Conservation (phyloP, 208 protist species). For the Trypanosoma theileri region DNA sequence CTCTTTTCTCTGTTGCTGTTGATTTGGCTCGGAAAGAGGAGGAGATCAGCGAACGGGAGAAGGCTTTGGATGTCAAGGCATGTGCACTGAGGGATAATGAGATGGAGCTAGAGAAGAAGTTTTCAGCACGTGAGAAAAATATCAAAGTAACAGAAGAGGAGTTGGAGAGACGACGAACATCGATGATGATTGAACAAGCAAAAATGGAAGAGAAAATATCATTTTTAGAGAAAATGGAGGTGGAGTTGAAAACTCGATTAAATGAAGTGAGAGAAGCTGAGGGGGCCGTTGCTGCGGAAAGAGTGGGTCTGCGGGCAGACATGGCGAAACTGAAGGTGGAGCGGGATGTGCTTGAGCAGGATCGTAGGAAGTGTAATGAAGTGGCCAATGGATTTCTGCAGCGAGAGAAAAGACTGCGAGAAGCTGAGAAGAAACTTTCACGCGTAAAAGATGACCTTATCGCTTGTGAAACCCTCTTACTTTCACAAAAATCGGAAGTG, state of each 20-base stretch:
- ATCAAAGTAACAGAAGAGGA: neutral
- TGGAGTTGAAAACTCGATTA: neutral
- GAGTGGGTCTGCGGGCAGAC: neutral
- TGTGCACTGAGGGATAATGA: neutral
- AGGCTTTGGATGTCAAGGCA: neutral
- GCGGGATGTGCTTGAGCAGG: slow-evolving; percentile 1
- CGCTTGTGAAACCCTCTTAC: slow-evolving; percentile 1
- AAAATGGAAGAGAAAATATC: slow-evolving; percentile 6
- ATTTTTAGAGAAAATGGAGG: neutral
- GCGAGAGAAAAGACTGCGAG: slow-evolving; percentile 9
- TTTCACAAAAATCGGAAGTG: too few species aligned
- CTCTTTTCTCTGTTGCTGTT: slow-evolving; percentile 16
- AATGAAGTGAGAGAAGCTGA: neutral
- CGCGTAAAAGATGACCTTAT: slow-evolving; percentile 12
- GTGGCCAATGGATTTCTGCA: neutral
- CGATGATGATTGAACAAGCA: neutral
- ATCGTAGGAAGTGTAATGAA: slow-evolving; percentile 1
- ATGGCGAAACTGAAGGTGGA: slow-evolving; percentile 6
- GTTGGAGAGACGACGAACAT: neutral
- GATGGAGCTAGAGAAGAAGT: neutral
- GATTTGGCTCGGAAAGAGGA: slow-evolving; percentile 6
- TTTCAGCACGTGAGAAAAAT: neutral
- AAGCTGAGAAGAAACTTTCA: slow-evolving; percentile 1
- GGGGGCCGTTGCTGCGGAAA: slow-evolving; percentile 3
- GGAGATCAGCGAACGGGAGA: slow-evolving; percentile 2